Percentiles rank a stretch among this genome's conserved stretches.
phyloP scores from a whole-genome alignment of 2,329 filamentous ascomycete genomes.

The Venturia nashicola region DNA sequence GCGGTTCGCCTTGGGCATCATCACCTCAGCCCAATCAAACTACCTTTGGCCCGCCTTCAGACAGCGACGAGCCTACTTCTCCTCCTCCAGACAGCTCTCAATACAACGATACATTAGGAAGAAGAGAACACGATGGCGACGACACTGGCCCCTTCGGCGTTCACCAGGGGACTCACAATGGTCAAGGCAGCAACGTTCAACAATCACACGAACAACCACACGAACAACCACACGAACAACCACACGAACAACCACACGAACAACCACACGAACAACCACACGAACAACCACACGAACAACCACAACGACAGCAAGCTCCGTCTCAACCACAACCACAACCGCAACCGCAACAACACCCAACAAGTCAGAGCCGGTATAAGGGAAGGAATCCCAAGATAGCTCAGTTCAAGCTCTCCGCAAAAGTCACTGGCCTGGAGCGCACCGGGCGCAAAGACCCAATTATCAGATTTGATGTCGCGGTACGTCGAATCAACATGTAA shows the following conservation, averaged over 20 bases:
- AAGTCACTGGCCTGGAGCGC: constrained; percentile 86
- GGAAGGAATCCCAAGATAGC: constrained; percentile 26
- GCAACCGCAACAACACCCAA: constrained; percentile 11
- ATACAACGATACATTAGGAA: constrained; percentile 22
- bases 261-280: constrained; percentile 3
- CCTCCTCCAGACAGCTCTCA: constrained; percentile 28
- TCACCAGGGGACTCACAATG: constrained; percentile 9
- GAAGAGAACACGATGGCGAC: background rate
- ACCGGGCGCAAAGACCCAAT: constrained; percentile 94
- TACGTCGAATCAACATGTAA: constrained; percentile 36
- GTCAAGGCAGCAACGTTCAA: constrained; percentile 6
- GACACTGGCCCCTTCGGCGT: background rate
- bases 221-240: background rate
- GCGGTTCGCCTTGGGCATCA: constrained; percentile 51
- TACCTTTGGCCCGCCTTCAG: constrained; percentile 21
- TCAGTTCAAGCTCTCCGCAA: constrained; percentile 78
- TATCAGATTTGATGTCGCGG: constrained; percentile 89
- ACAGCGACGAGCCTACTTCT: constrained; percentile 13
- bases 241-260: too few species aligned
- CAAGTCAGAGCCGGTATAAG: constrained; percentile 24
- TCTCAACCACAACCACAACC: constrained; percentile 22
- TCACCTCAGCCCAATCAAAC: constrained; percentile 41
- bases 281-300: constrained; percentile 10
- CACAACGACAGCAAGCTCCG: constrained; percentile 25
- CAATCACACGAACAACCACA: constrained; percentile 17